Percentiles rank a stretch among this genome's conserved stretches.
phyloP scores from a whole-genome alignment of 805 yeast species.

The Millerozyma acaciae region DNA sequence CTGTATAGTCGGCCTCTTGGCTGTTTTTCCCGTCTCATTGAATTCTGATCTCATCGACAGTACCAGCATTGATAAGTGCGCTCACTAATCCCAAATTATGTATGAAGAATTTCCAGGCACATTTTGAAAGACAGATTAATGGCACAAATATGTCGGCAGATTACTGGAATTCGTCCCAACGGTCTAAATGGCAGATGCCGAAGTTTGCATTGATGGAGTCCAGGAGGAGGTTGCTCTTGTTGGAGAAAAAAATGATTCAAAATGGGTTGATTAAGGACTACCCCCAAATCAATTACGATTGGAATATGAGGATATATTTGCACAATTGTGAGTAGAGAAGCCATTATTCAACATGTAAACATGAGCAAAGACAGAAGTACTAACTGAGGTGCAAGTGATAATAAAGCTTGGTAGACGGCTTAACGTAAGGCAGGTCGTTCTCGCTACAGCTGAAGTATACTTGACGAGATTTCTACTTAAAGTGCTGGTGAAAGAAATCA shows the following conservation, averaged over 20 bases:
- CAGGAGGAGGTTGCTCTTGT: constrained; percentile 37
- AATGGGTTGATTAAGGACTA: constrained; percentile 41
- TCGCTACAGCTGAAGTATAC: constrained; percentile 87
- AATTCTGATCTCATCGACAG: too few relatives aligned
- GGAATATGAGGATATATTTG: constrained; percentile 69
- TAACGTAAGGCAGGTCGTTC: constrained; percentile 73
- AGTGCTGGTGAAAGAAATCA: constrained; percentile 75
- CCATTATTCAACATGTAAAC: neutral
- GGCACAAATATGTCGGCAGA: constrained; percentile 62
- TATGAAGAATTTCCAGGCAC: too few relatives aligned
- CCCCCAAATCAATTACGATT: constrained; percentile 49
- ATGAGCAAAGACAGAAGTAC: neutral
- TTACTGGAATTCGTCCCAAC: constrained; percentile 83
- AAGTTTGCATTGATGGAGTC: constrained; percentile 51
- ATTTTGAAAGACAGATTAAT: too few relatives aligned
- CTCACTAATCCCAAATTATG: too few relatives aligned
- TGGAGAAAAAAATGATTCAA: constrained; percentile 42
- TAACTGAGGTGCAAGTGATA: constrained; percentile 34
- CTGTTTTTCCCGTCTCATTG: too few relatives aligned
- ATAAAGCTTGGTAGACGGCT: constrained; percentile 76
- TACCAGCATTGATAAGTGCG: too few relatives aligned
- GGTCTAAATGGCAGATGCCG: constrained; percentile 77
- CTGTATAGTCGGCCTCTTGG: too few relatives aligned
- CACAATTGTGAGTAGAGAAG: constrained; percentile 45
- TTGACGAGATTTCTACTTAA: constrained; percentile 70